phyloP scores from a whole-genome alignment of 371 early-diverging fungal genomes.

The Mortierella sp. region DNA sequence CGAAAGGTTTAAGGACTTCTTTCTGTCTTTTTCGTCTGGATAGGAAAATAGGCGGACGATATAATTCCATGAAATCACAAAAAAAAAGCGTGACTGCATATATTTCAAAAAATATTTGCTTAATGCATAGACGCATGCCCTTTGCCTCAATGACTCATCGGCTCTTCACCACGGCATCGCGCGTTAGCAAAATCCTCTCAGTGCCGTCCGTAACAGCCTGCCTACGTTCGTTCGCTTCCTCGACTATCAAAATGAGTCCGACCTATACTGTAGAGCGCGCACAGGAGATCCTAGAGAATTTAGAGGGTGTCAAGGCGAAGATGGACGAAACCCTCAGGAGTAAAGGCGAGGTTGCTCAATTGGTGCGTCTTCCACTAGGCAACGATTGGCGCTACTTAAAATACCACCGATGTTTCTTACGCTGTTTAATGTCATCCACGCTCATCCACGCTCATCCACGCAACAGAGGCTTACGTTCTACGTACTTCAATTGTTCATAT shows the following conservation, averaged over 20 bases:
- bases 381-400: slow-evolving; percentile 9
- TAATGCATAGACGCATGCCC: too few species aligned
- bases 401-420: background rate
- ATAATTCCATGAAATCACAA: too few species aligned
- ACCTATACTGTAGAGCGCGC: slow-evolving; percentile 28
- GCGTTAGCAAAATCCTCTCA: background rate
- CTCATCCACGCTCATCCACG: background rate
- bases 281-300: slow-evolving; percentile 34
- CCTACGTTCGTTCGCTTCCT: background rate
- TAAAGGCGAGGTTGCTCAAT: too few species aligned
- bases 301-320: slow-evolving; percentile 11
- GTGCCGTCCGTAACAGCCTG: background rate
- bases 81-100: too few species aligned
- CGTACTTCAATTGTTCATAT: background rate
- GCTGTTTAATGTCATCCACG: background rate
- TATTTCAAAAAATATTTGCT: too few species aligned
- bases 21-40: too few species aligned
- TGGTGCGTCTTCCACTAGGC: too few species aligned
- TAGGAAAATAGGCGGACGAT: too few species aligned
- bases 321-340: slow-evolving; percentile 17
- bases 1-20: too few species aligned
- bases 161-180: background rate
- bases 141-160: too few species aligned
- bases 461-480: background rate
- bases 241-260: slow-evolving; percentile 23